Base-by-base conservation (phyloP, 2,329 filamentous ascomycete species). In the Coniella lustricola region DNA sequence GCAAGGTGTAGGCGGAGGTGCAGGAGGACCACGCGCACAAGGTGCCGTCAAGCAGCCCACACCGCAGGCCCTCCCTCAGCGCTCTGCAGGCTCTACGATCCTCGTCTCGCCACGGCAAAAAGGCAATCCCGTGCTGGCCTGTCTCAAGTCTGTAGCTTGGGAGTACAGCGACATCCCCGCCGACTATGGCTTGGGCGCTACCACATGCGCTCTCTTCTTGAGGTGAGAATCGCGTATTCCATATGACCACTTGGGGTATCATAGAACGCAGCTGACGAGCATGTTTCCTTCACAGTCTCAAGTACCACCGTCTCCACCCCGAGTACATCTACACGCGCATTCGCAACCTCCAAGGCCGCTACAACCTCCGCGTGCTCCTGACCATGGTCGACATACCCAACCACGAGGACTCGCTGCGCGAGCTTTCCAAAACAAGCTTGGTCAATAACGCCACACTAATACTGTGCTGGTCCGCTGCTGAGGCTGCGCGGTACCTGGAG, bases 281-380 rank as follows among this genome's bases (percentile, higher is more conserved):
- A 45, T 49, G 12, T 14, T 33, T 29, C 3, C 34, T 13, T 21
- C 7, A 3, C 20, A 76, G 88, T 41, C 77, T 98, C 47, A 98
- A 97, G 67, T 98, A 98, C 67, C 93, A 98, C 67, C 88, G 91
- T 22, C 76, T 98, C 45, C 93, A 98, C 62, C 93, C 93, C 1
- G 93, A 98, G 67, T 98, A 98, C 71, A 89, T 98, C 60, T 97
- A 97, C 71, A 90, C 85, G 20, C 85, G 93, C 49, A 94, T 98
- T 57, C 84, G 86, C 45, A 81, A 83, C 42, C 73, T 98, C 4
- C 87, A 87, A 44, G 87, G 87, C 44, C 88, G 87, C 67, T 97
- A 94, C 70, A 85, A 83, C 56, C 76, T 98, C 17, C 87, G 93
- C 41, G 76, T 98, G 45, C 70, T 98, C 22, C 76, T 98, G 42